These are phyloP conservation scores for Paraconiothyrium sp. DNA, from an alignment of 2,329 filamentous ascomycete species.

Conservation along the genomic window DNA sequence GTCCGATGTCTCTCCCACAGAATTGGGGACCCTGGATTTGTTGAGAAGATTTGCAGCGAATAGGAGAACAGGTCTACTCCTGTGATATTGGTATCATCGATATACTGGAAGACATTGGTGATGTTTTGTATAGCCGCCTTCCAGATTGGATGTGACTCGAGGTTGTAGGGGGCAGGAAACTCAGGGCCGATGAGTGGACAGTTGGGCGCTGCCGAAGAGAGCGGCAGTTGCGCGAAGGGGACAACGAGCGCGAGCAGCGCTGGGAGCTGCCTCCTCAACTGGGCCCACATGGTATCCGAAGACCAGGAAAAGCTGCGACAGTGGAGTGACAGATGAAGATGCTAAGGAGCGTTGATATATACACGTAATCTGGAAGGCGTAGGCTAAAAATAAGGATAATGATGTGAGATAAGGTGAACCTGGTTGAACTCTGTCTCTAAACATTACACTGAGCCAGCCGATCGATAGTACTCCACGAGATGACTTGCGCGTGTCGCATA, in stretches of 20 bases:
- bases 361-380: conserved; percentile 5
- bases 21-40: conserved; percentile 27
- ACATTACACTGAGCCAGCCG: not conserved
- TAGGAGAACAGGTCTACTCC: conserved; percentile 32
- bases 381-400: conserved; percentile 13
- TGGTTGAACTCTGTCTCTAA: not conserved
- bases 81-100: conserved; percentile 30
- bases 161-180: conserved; percentile 33
- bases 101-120: conserved; percentile 30
- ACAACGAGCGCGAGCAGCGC: conserved; percentile 17
- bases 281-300: conserved; percentile 19
- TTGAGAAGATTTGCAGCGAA: conserved; percentile 36
- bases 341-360: conserved; percentile 11
- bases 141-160: conserved; percentile 33
- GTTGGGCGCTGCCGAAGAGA: conserved; percentile 28
- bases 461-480: not conserved
- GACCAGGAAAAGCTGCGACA: conserved; percentile 12
- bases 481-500: not conserved
- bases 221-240: conserved; percentile 18
- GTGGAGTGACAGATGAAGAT: conserved; percentile 12
- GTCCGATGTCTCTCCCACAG: conserved; percentile 35
- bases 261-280: conserved; percentile 12
- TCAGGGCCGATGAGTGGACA: conserved; percentile 35
- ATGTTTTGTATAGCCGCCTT: conserved; percentile 30
- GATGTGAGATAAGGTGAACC: not conserved